Percentiles rank a stretch among this genome's conserved stretches.
phyloP scores from a whole-genome alignment of 139 green algal species.

The Tetraselmis striata region DNA sequence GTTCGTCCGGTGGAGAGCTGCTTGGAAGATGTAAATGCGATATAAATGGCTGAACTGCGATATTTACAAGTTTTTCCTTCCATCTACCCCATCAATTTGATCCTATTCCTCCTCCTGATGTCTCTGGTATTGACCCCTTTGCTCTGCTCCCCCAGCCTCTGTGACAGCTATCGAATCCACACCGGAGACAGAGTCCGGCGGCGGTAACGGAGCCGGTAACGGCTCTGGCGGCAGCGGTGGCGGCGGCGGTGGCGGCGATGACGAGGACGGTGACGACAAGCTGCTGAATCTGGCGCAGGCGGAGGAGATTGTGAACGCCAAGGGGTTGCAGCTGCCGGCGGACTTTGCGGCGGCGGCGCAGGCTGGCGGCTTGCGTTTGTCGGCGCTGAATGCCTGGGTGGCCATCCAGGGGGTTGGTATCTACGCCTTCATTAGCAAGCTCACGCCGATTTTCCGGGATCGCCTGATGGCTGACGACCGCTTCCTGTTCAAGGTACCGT shows the following conservation, averaged over 20 bases:
- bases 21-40: too few species aligned
- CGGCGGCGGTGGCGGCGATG: conserved; percentile 16
- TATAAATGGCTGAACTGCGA: too few species aligned
- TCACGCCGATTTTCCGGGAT: conserved; percentile 66
- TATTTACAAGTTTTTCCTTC: too few species aligned
- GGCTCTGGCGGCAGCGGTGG: conserved; percentile 21
- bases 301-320: conserved; percentile 38
- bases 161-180: too few species aligned
- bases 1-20: too few species aligned
- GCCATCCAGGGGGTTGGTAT: neutral
- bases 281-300: conserved; percentile 31
- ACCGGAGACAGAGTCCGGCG: neutral
- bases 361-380: conserved; percentile 27
- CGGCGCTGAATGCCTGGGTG: conserved; percentile 19
- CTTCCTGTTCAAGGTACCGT: conserved; percentile 87
- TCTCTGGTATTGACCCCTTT: too few species aligned
- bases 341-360: conserved; percentile 46
- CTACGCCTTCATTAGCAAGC: neutral
- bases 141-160: too few species aligned
- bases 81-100: too few species aligned
- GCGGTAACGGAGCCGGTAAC: conserved; percentile 6
- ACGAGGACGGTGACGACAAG: conserved; percentile 39
- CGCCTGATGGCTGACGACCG: conserved; percentile 72
- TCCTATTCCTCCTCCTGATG: too few species aligned
- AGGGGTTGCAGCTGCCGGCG: conserved; percentile 43